These are phyloP conservation scores for Phytophthora colocasiae DNA, from an alignment of 352 stramenopile species.

Conservation along the genomic window DNA sequence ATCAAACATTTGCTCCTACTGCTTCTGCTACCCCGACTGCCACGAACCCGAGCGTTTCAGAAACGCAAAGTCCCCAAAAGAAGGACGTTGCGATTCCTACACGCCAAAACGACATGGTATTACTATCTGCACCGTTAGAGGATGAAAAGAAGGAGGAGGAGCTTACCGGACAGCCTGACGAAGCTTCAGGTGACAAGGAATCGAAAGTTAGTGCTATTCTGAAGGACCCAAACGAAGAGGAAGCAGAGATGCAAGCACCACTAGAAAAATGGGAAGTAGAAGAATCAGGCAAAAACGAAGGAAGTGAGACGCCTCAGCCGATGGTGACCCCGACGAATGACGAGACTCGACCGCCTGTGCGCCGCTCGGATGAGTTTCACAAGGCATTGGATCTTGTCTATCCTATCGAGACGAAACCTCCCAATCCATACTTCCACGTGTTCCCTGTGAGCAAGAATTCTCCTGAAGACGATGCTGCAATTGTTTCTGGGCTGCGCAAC, in stretches of 20 bases:
- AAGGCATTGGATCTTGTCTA: constrained; percentile 35
- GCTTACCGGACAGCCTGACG: not conserved
- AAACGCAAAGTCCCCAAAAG: constrained; percentile 5
- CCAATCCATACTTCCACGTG: constrained; percentile 34
- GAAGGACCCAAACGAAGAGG: constrained; percentile 19
- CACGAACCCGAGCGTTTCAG: not conserved
- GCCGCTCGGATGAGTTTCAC: constrained; percentile 22
- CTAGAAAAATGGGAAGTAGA: constrained; percentile 27
- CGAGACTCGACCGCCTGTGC: constrained; percentile 17
- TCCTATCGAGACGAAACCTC: constrained; percentile 22
- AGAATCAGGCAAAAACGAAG: constrained; percentile 8
- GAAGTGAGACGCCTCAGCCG: constrained; percentile 6
- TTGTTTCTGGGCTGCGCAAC: constrained; percentile 29
- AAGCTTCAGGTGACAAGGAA: not conserved
- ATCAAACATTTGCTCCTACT: not conserved
- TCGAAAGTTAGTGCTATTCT: not conserved
- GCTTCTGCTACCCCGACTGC: not conserved
- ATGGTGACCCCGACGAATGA: constrained; percentile 1
- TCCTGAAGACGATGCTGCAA: constrained; percentile 17
- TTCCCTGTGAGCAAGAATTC: constrained; percentile 24
- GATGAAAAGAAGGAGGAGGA: constrained; percentile 10
- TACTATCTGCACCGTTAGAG: constrained; percentile 1
- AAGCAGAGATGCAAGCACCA: constrained; percentile 25
- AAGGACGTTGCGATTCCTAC: constrained; percentile 10
- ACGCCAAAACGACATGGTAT: constrained; percentile 13